These are phyloP conservation scores for Aspergillus caelatus DNA, from an alignment of 2,329 filamentous ascomycete species.

Conservation along the genomic window DNA sequence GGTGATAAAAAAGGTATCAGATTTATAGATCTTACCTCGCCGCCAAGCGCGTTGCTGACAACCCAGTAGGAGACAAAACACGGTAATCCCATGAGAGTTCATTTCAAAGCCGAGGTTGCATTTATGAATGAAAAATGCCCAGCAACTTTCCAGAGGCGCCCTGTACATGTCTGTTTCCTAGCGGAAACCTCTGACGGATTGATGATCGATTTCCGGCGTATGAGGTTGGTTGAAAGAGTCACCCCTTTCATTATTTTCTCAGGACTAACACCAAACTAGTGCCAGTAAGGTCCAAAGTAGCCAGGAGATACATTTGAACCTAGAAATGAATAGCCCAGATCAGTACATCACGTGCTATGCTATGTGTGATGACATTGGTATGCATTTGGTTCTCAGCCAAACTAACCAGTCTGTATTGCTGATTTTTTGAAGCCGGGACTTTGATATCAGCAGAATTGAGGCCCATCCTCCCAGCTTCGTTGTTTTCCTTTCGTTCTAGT, in stretches of 20 bases:
- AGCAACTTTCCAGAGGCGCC: conserved; percentile 64
- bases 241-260: not conserved
- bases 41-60: conserved; percentile 14
- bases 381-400: conserved; percentile 9
- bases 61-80: conserved; percentile 33
- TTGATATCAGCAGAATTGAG: conserved; percentile 56
- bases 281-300: conserved; percentile 66
- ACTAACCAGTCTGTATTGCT: conserved; percentile 9
- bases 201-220: conserved; percentile 69
- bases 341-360: conserved; percentile 69
- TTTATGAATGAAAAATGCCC: conserved; percentile 69
- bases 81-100: conserved; percentile 56
- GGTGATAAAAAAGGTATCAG: conserved; percentile 49
- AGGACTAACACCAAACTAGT: conserved; percentile 39
- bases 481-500: conserved; percentile 42
- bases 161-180: conserved; percentile 72
- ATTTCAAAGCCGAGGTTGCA: conserved; percentile 67
- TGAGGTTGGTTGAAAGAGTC: conserved; percentile 47
- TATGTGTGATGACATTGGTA: conserved; percentile 83
- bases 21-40: conserved; percentile 24
- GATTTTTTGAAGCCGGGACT: conserved; percentile 54
- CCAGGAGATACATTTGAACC: conserved; percentile 63
- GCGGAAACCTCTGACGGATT: conserved; percentile 70
- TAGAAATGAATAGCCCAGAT: conserved; percentile 56
- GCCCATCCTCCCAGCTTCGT: conserved; percentile 50